These are phyloP conservation scores for Aspergillus fijiensis DNA, from an alignment of 2,329 filamentous ascomycete genomes.

Conservation along the genomic window DNA sequence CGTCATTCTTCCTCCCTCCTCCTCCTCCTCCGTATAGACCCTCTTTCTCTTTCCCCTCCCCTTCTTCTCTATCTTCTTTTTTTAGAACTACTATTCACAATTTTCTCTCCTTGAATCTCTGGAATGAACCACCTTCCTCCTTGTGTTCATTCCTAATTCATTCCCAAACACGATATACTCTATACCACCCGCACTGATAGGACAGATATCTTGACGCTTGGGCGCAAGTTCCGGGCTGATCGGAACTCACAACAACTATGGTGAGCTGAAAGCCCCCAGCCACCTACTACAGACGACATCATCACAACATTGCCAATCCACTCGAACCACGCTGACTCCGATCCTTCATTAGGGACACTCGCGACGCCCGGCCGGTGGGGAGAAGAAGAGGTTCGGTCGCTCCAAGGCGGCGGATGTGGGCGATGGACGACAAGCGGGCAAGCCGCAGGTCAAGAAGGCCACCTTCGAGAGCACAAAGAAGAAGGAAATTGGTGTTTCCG, in stretches of 20 bases:
- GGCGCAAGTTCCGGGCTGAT: constrained; percentile 30
- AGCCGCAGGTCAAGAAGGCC: constrained; percentile 84
- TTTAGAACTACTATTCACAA: neutral
- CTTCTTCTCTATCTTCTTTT: neutral
- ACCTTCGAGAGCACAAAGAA: constrained; percentile 96
- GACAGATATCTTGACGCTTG: constrained; percentile 32
- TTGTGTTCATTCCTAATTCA: constrained; percentile 18
- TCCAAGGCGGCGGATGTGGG: constrained; percentile 44
- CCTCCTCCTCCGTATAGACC: constrained; percentile 8
- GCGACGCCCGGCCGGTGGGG: constrained; percentile 44
- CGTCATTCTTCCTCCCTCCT: constrained; percentile 19
- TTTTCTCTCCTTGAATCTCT: constrained; percentile 3
- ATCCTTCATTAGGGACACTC: constrained; percentile 39
- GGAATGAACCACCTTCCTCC: constrained; percentile 19
- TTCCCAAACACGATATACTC: constrained; percentile 13
- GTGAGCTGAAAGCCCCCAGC: constrained; percentile 21
- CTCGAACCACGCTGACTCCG: constrained; percentile 18
- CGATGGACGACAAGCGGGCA: constrained; percentile 48
- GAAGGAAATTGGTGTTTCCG: constrained; percentile 98
- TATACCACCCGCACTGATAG: constrained; percentile 24
- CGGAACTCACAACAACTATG: constrained; percentile 35
- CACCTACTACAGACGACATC: neutral
- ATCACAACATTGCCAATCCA: constrained; percentile 1
- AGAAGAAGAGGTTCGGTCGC: constrained; percentile 46
- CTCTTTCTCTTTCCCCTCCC: constrained; percentile 12